A percentile compares a stretch with the other conserved stretches of the same genome.
phyloP scores from a whole-genome alignment of 306 rosid species.

The Fragaria vesca region DNA sequence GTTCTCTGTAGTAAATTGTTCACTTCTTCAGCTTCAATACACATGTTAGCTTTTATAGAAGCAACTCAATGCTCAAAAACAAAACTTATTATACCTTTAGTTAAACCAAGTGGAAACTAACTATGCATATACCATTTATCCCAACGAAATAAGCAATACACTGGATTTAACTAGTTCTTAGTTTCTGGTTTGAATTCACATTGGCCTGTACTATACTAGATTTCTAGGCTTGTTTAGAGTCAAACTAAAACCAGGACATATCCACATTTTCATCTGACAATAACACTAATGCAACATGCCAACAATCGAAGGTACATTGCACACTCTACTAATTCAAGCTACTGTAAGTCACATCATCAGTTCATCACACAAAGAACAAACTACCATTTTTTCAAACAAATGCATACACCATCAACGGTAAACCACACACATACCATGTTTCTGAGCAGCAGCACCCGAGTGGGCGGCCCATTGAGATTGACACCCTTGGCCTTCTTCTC shows the following conservation, averaged over 20 bases:
- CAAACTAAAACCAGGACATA: background rate
- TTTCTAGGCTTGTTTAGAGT: background rate
- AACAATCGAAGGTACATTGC: background rate
- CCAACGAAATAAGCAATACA: background rate
- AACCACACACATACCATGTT: constrained; percentile 69
- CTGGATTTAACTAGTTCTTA: background rate
- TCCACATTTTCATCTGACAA: background rate
- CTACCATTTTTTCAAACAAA: background rate
- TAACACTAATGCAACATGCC: background rate
- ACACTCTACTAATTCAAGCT: background rate
- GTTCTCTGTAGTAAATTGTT: background rate
- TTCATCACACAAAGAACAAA: background rate
- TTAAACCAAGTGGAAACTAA: background rate
- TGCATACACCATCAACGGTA: background rate
- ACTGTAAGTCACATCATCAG: background rate
- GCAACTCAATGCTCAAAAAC: background rate
- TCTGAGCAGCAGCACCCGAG: constrained; percentile 79
- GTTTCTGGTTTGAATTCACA: background rate
- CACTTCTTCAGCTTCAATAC: background rate
- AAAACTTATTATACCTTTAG: background rate
- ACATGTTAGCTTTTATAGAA: background rate
- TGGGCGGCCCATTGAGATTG: constrained; percentile 71
- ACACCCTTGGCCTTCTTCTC: constrained; percentile 87
- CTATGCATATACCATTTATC: background rate
- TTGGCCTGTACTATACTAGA: background rate